phyloP scores from a whole-genome alignment of 1,284 basidiomycete species.

The Leccinum pallidistipes region DNA sequence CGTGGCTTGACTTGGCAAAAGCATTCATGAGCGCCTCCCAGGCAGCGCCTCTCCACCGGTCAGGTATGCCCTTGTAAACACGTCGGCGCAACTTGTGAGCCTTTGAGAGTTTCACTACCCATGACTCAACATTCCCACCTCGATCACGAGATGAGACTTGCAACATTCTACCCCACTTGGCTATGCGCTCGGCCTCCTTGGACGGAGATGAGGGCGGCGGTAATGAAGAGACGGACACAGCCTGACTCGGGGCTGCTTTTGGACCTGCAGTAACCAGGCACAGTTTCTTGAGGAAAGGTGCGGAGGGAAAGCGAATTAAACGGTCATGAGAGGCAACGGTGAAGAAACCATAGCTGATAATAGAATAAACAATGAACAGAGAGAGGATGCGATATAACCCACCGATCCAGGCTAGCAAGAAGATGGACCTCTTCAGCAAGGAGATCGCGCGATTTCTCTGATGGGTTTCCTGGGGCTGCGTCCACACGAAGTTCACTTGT shows the following conservation, averaged over 20 bases:
- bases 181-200: conserved; percentile 73
- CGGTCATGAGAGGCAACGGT: conserved; percentile 74
- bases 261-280: conserved; percentile 47
- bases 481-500: conserved; percentile 57
- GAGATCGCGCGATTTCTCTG: conserved; percentile 61
- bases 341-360: conserved; percentile 83
- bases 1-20: conserved; percentile 46
- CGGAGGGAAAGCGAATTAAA: conserved; percentile 63
- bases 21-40: conserved; percentile 80
- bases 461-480: conserved; percentile 53
- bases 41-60: conserved; percentile 91
- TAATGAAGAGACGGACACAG: conserved; percentile 44
- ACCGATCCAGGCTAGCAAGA: conserved; percentile 80
- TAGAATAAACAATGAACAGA: conserved; percentile 18
- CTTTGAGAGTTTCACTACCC: conserved; percentile 68
- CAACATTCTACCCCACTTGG: conserved; percentile 91
- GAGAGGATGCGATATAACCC: conserved; percentile 33
- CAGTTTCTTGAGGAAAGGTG: conserved; percentile 64
- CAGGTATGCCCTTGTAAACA: conserved; percentile 95
- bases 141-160: conserved; percentile 62
- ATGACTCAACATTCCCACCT: conserved; percentile 77
- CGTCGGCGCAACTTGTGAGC: conserved; percentile 67
- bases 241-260: conserved; percentile 39
- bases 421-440: conserved; percentile 64
- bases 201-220: conserved; percentile 47